Percentiles rank a stretch among this genome's conserved stretches.
Evolutionary conservation across 805 yeast genomes (phyloP).

Genomic region (Maudiozyma bulderi): DNA sequence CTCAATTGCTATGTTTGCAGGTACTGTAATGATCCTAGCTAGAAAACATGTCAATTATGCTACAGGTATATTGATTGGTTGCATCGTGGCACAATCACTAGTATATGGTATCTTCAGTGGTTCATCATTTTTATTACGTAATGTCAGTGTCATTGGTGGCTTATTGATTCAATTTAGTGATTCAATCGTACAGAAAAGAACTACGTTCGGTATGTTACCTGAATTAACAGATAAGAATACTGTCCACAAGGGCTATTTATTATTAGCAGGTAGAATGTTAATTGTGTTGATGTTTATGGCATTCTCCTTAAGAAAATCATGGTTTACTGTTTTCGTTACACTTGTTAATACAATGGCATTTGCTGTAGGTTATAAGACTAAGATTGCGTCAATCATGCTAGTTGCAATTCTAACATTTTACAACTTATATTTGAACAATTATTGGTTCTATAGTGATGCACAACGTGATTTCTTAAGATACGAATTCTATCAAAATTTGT

Average conservation of each 20-base stretch:
- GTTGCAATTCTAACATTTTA: constrained; percentile 64
- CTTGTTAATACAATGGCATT: constrained; percentile 68
- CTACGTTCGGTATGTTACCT: constrained; percentile 38
- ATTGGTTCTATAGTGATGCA: constrained; percentile 67
- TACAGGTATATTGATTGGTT: constrained; percentile 55
- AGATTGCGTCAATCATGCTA: constrained; percentile 64
- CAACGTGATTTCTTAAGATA: constrained; percentile 83
- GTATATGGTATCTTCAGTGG: constrained; percentile 83
- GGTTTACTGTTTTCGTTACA: constrained; percentile 58
- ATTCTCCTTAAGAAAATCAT: constrained; percentile 65
- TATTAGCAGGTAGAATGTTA: constrained; percentile 81
- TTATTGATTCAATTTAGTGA: constrained; percentile 79
- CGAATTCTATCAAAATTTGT: constrained; percentile 88
- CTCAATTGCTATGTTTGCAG: constrained; percentile 58
- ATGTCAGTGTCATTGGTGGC: constrained; percentile 87
- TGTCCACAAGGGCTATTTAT: constrained; percentile 58
- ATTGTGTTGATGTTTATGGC: constrained; percentile 78
- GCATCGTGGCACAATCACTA: constrained; percentile 74
- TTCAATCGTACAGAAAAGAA: constrained; percentile 67
- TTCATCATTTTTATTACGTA: constrained; percentile 72
- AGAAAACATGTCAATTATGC: constrained; percentile 63
- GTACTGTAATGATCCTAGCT: constrained; percentile 62
- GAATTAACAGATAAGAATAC: constrained; percentile 55
- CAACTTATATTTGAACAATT: constrained; percentile 74
- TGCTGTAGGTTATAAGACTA: constrained; percentile 87